Percentiles rank a stretch among this genome's conserved stretches.
Conservation (phyloP, 2,329 filamentous ascomycete species). For the Monosporascus cannonballus region DNA sequence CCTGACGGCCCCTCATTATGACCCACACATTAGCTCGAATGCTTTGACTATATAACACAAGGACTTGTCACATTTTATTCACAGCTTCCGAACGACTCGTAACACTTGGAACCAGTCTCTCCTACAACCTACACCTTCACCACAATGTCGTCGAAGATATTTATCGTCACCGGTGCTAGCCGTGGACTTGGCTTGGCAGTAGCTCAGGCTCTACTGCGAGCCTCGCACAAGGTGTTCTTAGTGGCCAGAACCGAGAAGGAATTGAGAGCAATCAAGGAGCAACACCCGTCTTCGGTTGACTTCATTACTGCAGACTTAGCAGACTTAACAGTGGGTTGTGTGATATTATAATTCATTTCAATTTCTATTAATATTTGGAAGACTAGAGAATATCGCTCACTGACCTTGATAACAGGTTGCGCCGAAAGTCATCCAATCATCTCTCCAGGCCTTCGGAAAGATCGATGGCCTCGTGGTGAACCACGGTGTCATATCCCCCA, state of each 20-base stretch:
- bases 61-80: background rate
- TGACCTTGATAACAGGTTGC: slow-evolving; percentile 38
- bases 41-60: slow-evolving; percentile 10
- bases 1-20: background rate
- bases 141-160: slow-evolving; percentile 51
- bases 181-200: slow-evolving; percentile 57
- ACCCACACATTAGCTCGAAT: slow-evolving; percentile 5
- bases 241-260: slow-evolving; percentile 48
- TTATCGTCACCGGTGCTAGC: slow-evolving; percentile 64
- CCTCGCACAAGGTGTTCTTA: slow-evolving; percentile 52
- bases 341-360: background rate
- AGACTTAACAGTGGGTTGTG: slow-evolving; percentile 38
- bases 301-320: slow-evolving; percentile 51
- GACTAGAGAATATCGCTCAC: background rate
- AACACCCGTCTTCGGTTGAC: slow-evolving; percentile 47
- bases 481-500: slow-evolving; percentile 75
- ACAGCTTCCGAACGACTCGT: too few relatives aligned
- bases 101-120: too few relatives aligned
- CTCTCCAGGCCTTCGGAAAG: slow-evolving; percentile 60
- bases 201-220: slow-evolving; percentile 42
- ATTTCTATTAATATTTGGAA: background rate
- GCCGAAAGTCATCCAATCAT: slow-evolving; percentile 56
- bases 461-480: slow-evolving; percentile 84
- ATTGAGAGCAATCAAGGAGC: slow-evolving; percentile 44
- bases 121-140: background rate